Evolutionary conservation across 208 protist species (phyloP), one percentile per base, ranked within the genome.

Genomic region (Trypanosoma caninum): DNA sequence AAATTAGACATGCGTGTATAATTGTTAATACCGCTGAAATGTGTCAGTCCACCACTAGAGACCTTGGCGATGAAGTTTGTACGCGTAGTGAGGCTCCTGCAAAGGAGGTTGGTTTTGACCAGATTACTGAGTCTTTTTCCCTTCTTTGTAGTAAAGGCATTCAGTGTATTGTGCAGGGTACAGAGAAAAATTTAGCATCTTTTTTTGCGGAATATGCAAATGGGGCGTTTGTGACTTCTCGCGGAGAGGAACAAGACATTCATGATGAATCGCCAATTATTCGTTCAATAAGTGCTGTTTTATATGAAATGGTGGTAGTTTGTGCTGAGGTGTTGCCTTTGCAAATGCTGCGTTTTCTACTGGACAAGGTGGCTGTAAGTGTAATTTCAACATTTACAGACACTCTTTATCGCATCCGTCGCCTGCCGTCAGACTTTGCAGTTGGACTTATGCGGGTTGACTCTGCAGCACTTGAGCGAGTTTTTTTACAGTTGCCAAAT

Each of bases 21-120:
- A 58, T 97, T 31, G 55, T 89, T 10, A 97, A 97, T 76, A 93
- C 91, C 0, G 86, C 87, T 0, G 87, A 94, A 46, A 59, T 89
- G 7, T 97, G 91, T 35, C 84, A 83, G 31, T 70, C 75, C 11
- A 94, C 84, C 9, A 85, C 70, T 44, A 67, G 78, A 53, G 76
- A 82, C 37, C 78, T 97, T 18, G 84, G 86, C 22, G 80, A 86
- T 14, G 85, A 97, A 56, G 76, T 97, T 46, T 85, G 78, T 30
- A 68, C 76, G 0, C 74, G 80, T 58, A 78, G 75, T 25, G 87
- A 93, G 47, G 81, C 59, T 0, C 78, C 83, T 11, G 57, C 78
- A 14, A 72, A 74, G 14, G 89, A 93, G 48, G 70, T 93, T 33
- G 83, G 65, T 23, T 95, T 95, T 63, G 75, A 89, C 37, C 18